phyloP scores from a whole-genome alignment of 352 stramenopile genomes.

The Pythium aristosporum region DNA sequence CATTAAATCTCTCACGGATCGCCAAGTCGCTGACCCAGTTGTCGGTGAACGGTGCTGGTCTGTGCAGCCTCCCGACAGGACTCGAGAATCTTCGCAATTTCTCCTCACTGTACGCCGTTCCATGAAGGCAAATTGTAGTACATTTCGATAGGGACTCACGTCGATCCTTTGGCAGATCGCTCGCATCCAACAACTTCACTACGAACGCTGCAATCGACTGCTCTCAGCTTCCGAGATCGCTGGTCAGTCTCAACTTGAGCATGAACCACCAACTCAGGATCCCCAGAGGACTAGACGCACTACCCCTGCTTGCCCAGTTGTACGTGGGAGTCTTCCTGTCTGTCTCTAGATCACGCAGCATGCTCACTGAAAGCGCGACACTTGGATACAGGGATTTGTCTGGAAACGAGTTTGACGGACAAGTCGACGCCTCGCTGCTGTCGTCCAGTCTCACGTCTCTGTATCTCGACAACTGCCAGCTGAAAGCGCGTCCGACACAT shows the following conservation, averaged over 20 bases:
- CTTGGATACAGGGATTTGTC: constrained; percentile 2
- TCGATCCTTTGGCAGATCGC: neutral
- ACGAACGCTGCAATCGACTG: neutral
- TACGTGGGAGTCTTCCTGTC: neutral
- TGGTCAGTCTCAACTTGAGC: constrained; percentile 2
- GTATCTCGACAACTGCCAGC: constrained; percentile 4
- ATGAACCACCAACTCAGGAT: neutral
- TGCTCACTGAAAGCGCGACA: neutral
- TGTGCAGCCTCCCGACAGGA: neutral
- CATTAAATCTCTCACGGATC: neutral
- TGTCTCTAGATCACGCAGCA: neutral
- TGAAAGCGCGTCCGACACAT: neutral
- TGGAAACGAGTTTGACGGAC: neutral
- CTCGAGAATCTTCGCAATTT: constrained; percentile 3
- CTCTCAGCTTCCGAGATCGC: neutral
- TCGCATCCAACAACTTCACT: constrained; percentile 1
- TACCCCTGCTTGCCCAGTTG: neutral
- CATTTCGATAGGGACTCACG: neutral
- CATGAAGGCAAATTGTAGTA: neutral
- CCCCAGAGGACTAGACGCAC: neutral
- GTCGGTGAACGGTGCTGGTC: neutral
- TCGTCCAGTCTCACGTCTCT: neutral
- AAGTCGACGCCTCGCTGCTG: neutral
- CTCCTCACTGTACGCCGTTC: neutral
- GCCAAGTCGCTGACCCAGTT: neutral